Conservation (phyloP, 1,284 basidiomycete genomes). For the Ceratobasidium sp. region DNA sequence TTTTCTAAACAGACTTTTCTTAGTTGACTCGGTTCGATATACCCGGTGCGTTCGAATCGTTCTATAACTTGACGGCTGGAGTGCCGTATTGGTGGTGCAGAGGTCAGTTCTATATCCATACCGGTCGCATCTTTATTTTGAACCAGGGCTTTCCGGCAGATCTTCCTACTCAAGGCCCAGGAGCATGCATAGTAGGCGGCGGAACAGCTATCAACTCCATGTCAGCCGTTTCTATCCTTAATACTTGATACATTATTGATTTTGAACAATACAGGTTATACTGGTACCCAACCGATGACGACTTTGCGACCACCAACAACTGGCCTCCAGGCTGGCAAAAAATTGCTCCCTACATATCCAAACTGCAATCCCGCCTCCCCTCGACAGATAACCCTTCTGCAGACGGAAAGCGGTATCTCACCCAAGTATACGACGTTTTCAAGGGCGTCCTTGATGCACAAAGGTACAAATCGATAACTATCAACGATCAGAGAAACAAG, state of each 20-base stretch:
- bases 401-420: constrained; percentile 69
- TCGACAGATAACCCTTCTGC: constrained; percentile 68
- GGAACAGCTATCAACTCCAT: constrained; percentile 71
- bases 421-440: constrained; percentile 61
- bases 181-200: constrained; percentile 72
- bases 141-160: constrained; percentile 66
- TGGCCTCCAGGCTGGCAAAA: constrained; percentile 68
- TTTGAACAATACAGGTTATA: constrained; percentile 61
- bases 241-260: constrained; percentile 11
- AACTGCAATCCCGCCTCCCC: constrained; percentile 63
- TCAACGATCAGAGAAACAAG: constrained; percentile 65
- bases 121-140: constrained; percentile 45
- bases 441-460: constrained; percentile 59
- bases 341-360: constrained; percentile 62
- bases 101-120: constrained; percentile 54
- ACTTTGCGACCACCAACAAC: constrained; percentile 63
- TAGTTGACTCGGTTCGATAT: constrained; percentile 73
- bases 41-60: constrained; percentile 68
- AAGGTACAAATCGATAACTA: constrained; percentile 64
- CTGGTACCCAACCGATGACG: constrained; percentile 64
- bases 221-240: constrained; percentile 55
- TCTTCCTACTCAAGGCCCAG: constrained; percentile 62
- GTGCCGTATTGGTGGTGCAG: constrained; percentile 68
- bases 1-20: neutral
- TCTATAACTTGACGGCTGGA: constrained; percentile 59